phyloP scores from a whole-genome alignment of 83 land plant genomes.

The Picea abies region DNA sequence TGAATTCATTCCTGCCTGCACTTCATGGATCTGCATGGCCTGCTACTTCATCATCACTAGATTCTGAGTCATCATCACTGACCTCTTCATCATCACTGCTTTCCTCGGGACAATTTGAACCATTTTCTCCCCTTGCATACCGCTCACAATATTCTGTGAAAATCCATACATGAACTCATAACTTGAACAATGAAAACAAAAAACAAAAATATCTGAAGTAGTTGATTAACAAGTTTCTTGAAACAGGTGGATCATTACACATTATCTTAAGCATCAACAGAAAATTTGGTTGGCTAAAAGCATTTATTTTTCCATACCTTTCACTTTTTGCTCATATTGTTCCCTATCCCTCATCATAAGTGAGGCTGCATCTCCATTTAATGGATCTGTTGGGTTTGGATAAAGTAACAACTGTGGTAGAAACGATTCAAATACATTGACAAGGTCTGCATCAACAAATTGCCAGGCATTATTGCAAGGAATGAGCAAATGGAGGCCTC shows the following conservation, averaged over 20 bases:
- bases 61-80: slow-evolving; percentile 32
- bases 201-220: background rate
- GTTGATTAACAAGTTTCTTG: background rate
- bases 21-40: slow-evolving; percentile 16
- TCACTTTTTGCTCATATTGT: slow-evolving; percentile 79
- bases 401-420: slow-evolving; percentile 85
- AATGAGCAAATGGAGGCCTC: background rate
- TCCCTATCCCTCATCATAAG: slow-evolving; percentile 76
- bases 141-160: slow-evolving; percentile 72
- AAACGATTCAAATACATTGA: slow-evolving; percentile 80
- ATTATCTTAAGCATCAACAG: background rate
- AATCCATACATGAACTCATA: background rate
- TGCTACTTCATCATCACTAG: slow-evolving; percentile 6
- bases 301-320: slow-evolving; percentile 37
- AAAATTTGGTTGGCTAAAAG: background rate
- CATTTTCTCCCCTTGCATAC: slow-evolving; percentile 71
- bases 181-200: background rate
- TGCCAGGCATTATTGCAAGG: background rate
- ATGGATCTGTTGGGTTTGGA: slow-evolving; percentile 84
- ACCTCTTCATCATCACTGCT: slow-evolving; percentile 55
- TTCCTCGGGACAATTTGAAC: slow-evolving; percentile 34
- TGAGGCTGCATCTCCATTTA: slow-evolving; percentile 89
- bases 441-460: slow-evolving; percentile 60
- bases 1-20: background rate
- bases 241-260: background rate